Evolutionary conservation across 352 stramenopile genomes (phyloP).

Genomic region (Aphanomyces euteiches): DNA sequence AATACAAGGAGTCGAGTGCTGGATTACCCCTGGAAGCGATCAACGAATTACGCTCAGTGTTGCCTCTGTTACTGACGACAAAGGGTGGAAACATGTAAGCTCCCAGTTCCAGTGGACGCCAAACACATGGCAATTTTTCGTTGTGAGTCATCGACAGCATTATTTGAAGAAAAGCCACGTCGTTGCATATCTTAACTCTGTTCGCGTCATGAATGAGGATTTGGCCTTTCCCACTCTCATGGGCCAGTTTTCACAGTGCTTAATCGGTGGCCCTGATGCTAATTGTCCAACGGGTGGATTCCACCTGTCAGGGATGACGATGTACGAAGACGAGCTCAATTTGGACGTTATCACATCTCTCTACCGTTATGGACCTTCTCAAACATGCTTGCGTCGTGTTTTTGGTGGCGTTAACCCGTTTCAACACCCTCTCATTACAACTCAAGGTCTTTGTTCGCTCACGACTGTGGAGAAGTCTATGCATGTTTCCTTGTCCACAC

Average conservation of each 20-base stretch:
- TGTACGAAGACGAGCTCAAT: conserved; percentile 77
- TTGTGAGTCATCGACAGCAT: conserved; percentile 71
- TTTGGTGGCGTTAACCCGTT: conserved; percentile 47
- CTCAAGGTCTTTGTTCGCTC: conserved; percentile 36
- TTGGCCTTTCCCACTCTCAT: conserved; percentile 71
- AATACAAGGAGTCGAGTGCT: conserved; percentile 66
- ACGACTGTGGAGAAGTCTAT: conserved; percentile 41
- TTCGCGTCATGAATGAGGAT: conserved; percentile 38
- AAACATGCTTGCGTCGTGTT: conserved; percentile 30
- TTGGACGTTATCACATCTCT: conserved; percentile 52
- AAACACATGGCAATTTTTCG: conserved; percentile 64
- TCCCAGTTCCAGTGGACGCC: conserved; percentile 39
- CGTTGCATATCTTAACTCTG: conserved; percentile 61
- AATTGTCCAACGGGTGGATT: conserved; percentile 34
- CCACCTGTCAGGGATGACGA: conserved; percentile 56
- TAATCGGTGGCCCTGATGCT: conserved; percentile 50
- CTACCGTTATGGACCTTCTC: conserved; percentile 50
- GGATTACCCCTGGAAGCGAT: conserved; percentile 47
- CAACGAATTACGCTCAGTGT: conserved; percentile 40
- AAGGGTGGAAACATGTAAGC: conserved; percentile 49
- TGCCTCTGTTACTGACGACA: conserved; percentile 24
- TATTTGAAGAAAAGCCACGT: conserved; percentile 86
- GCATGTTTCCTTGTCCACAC: conserved; percentile 47
- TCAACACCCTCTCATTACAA: conserved; percentile 34
- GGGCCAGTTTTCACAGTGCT: conserved; percentile 70